Percentiles rank a stretch among this genome's conserved stretches.
Conservation (phyloP, 768 basidiomycete genomes). For the Filobasidium floriforme region DNA sequence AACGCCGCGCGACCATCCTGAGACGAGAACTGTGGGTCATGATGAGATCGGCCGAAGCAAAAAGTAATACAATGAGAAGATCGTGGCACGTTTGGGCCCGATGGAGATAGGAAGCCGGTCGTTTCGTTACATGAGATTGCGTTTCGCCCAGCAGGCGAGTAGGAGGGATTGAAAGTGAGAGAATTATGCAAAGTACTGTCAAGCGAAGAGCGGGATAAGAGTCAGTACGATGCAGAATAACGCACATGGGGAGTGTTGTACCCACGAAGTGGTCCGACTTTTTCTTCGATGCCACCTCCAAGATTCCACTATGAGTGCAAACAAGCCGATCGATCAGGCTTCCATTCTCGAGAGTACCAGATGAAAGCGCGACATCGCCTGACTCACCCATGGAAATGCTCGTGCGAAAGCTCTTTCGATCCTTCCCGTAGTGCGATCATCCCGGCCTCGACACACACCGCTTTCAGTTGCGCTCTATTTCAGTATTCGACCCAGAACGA, state of each 20-base stretch:
- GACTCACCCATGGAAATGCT: constrained; percentile 74
- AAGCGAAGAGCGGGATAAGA: constrained; percentile 3
- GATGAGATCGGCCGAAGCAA: no score
- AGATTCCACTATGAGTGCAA: constrained; percentile 27
- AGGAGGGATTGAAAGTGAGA: no score
- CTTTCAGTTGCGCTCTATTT: constrained; percentile 61
- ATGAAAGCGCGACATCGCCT: not conserved
- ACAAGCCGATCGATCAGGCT: not conserved
- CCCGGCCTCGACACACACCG: constrained; percentile 97
- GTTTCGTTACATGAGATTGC: constrained; percentile 1
- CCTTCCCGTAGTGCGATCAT: constrained; percentile 97
- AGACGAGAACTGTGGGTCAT: no score
- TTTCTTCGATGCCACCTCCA: constrained; percentile 94
- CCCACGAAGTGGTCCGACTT: constrained; percentile 73
- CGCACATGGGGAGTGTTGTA: not conserved
- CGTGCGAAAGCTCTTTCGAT: constrained; percentile 76
- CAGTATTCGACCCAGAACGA: constrained; percentile 2
- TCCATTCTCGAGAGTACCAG: not conserved
- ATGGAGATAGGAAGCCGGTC: not conserved
- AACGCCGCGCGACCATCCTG: no score
- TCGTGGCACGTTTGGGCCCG: no score
- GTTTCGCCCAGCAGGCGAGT: not conserved
- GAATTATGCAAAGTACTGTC: constrained; percentile 40
- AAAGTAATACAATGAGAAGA: no score
- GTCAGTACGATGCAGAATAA: not conserved